phyloP scores from a whole-genome alignment of 345 rosid species.

The Murraya koenigii region DNA sequence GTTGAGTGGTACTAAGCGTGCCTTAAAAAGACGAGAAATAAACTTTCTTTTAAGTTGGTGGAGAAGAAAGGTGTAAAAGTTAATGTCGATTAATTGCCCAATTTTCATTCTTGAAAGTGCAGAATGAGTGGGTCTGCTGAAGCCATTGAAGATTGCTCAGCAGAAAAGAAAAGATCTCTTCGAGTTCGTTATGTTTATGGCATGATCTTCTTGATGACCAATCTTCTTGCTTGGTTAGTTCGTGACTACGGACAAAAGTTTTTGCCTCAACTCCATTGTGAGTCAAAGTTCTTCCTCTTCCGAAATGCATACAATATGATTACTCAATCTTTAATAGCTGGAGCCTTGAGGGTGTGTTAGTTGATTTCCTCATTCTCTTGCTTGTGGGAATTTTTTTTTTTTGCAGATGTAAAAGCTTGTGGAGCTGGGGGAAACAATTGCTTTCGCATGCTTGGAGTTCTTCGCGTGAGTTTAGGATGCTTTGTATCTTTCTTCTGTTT shows the following conservation, averaged over 20 bases:
- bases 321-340: neutral
- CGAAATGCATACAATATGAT: neutral
- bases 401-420: conserved; percentile 67
- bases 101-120: conserved; percentile 3
- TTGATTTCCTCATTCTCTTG: neutral
- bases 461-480: conserved; percentile 87
- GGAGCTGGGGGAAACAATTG: conserved; percentile 59
- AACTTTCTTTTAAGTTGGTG: neutral
- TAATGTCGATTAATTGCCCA: neutral
- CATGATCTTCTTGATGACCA: conserved; percentile 58
- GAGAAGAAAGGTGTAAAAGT: neutral
- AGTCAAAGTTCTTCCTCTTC: conserved; percentile 20
- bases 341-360: neutral
- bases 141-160: conserved; percentile 24
- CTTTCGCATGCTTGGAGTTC: conserved; percentile 71
- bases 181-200: conserved; percentile 71
- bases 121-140: conserved; percentile 30
- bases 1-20: neutral
- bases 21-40: neutral
- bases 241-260: conserved; percentile 78
- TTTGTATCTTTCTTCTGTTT: conserved; percentile 58
- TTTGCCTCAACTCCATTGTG: conserved; percentile 50
- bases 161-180: conserved; percentile 47
- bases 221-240: conserved; percentile 77
- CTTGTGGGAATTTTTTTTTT: neutral